phyloP scores from a whole-genome alignment of 2,329 filamentous ascomycete genomes.

The Huntiella abstrusa region DNA sequence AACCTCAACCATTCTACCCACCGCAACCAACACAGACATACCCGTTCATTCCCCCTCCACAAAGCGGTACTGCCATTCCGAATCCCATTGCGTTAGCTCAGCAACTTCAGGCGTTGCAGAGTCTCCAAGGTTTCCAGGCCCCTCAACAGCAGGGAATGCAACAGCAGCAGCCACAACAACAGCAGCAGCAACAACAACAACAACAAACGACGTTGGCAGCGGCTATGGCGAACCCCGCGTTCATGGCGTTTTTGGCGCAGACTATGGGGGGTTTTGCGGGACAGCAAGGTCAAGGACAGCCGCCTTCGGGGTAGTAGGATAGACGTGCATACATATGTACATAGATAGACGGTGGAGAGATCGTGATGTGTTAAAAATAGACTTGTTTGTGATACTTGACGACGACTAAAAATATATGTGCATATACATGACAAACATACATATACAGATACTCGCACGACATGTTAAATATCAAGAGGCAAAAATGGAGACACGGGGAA shows the following conservation, averaged over 20 bases:
- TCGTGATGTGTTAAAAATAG: background rate
- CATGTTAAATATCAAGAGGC: background rate
- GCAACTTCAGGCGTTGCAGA: background rate
- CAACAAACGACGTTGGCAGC: conserved; percentile 1
- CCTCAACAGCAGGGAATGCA: conserved; percentile 18
- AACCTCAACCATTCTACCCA: background rate
- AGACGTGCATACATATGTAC: background rate
- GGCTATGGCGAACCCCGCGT: conserved; percentile 8
- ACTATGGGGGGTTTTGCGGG: background rate
- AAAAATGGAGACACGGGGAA: conserved; percentile 9
- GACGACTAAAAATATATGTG: background rate
- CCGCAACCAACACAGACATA: background rate
- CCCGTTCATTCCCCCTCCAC: conserved; percentile 2
- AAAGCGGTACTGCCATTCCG: conserved; percentile 2
- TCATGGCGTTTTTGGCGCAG: conserved; percentile 6
- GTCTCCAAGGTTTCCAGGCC: conserved; percentile 12
- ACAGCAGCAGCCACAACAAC: conserved; percentile 16
- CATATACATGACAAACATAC: background rate
- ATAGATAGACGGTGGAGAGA: background rate
- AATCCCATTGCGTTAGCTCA: background rate
- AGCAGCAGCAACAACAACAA: conserved; percentile 12
- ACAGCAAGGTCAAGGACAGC: background rate
- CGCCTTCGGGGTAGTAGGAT: background rate
- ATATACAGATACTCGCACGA: background rate
- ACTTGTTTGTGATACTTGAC: background rate